Evolutionary conservation across 176 grass and related monocot species (phyloP), one percentile per base, ranked within the genome.

Genomic region (Zea mays): DNA sequence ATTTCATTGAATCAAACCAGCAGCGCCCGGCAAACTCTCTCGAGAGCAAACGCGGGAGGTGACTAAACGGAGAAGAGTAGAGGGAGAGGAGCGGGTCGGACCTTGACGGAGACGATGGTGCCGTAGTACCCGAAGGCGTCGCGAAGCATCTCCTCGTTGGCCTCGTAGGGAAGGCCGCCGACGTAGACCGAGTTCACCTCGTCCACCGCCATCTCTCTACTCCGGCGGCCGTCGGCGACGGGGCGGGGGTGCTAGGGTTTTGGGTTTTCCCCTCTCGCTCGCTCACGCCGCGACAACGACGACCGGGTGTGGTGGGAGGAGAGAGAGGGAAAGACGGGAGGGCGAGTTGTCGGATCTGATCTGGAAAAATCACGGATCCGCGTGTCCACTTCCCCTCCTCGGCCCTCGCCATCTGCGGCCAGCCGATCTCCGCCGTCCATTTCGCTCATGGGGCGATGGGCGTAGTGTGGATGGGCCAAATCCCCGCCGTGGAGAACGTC

Each of bases 101-200:
- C 92, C 86, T 94, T 94, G 79, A 94, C 73, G 73, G 86, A 67
- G 73, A 91, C 88, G 83, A 94, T 86, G 77, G 76, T 77, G 88
- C 92, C 92, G 83, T 78, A 94, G 40, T 66, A 75, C 42, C 77
- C 92, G 65, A 91, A 91, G 72, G 83, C 84, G 69, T 62, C 69
- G 58, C 88, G 92, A 34, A 94, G 92, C 76, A 83, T 69, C 1
- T 88, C 83, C 77, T 94, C 88, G 57, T 84, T 78, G 69, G 86
- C 86, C 49, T 94, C 92, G 83, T 94, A 94, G 43, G 92, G 92
- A 3, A 94, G 77, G 15, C 92, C 92, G 21, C 92, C 92, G 5
- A 94, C 92, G 77, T 94, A 94, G 27, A 94, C 84, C 21, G 92
- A 94, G 3, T 85, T 94, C 37, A 86, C 92, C 80, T 94, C 92